These are phyloP conservation scores for Seminavis robusta DNA, from an alignment of 108 stramenopile genomes.

Conservation along the genomic window DNA sequence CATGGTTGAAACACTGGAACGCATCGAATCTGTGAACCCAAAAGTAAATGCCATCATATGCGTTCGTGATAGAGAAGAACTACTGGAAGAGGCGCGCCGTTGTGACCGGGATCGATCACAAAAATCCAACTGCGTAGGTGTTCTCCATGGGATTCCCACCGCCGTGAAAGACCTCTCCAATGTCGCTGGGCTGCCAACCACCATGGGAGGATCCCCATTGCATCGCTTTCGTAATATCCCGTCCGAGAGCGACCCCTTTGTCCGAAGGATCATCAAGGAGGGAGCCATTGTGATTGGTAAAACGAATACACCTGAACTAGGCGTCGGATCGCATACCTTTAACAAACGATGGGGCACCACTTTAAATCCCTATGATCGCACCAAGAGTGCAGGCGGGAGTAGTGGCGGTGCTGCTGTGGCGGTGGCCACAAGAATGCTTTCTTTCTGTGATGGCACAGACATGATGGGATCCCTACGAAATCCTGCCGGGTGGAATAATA, in stretches of 20 bases:
- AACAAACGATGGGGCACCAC: conserved; percentile 47
- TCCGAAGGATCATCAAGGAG: conserved; percentile 34
- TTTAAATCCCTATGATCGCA: conserved; percentile 37
- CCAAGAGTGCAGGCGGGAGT: conserved; percentile 42
- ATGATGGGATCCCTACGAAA: conserved; percentile 60
- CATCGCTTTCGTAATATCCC: conserved; percentile 7
- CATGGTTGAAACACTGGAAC: conserved; percentile 37
- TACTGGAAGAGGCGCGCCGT: conserved; percentile 32
- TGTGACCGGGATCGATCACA: conserved; percentile 18
- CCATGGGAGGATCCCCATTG: conserved; percentile 46
- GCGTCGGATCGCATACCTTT: conserved; percentile 76
- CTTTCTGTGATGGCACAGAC: conserved; percentile 48
- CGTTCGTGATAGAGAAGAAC: conserved; percentile 22
- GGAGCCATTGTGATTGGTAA: conserved; percentile 87
- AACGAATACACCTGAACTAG: conserved; percentile 92
- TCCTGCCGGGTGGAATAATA: conserved; percentile 60
- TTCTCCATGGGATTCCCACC: conserved; percentile 57
- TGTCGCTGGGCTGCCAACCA: conserved; percentile 40
- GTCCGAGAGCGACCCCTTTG: conserved; percentile 30
- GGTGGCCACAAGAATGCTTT: conserved; percentile 38
- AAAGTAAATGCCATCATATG: conserved; percentile 37
- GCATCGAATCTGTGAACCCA: conserved; percentile 48
- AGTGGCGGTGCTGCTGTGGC: conserved; percentile 61
- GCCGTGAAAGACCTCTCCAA: conserved; percentile 59
- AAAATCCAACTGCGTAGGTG: conserved; percentile 11